Percentiles rank a stretch among this genome's conserved stretches.
phyloP scores from a whole-genome alignment of 306 rosid species.

The Citrullus mucosospermus region DNA sequence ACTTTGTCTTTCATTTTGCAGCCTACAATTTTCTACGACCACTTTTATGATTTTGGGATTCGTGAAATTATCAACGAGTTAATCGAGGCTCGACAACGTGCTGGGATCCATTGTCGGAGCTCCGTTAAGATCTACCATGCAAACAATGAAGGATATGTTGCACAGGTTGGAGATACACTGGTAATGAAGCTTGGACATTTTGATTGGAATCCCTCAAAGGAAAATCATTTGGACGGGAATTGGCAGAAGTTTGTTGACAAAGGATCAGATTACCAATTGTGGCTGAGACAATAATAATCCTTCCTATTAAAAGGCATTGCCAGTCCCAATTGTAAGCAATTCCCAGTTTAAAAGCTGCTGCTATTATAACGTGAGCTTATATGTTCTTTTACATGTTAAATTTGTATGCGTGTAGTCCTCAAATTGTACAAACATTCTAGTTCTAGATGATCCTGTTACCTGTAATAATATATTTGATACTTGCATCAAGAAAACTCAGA shows the following conservation, averaged over 20 bases:
- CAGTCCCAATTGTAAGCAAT: neutral
- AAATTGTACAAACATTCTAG: neutral
- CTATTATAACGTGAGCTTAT: no score
- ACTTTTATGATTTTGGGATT: constrained; percentile 60
- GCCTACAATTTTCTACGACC: constrained; percentile 64
- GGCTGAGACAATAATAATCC: constrained; percentile 52
- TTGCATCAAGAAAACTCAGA: no score
- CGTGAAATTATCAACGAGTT: constrained; percentile 45
- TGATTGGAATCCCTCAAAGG: constrained; percentile 72
- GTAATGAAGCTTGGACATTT: constrained; percentile 67
- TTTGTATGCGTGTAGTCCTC: neutral
- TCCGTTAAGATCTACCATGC: constrained; percentile 55
- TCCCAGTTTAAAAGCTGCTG: neutral
- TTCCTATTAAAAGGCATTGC: neutral
- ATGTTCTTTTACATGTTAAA: no score
- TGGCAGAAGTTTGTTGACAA: constrained; percentile 70
- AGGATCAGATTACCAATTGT: constrained; percentile 55
- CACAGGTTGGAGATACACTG: constrained; percentile 48
- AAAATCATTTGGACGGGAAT: constrained; percentile 57
- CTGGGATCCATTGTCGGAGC: constrained; percentile 65
- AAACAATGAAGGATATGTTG: constrained; percentile 66
- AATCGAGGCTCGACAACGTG: constrained; percentile 52
- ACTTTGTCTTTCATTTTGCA: constrained; percentile 19
- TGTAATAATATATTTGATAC: neutral
- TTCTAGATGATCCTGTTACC: neutral